Base-by-base conservation (phyloP, 1,284 basidiomycete species). In the Dichomitus squalens region DNA sequence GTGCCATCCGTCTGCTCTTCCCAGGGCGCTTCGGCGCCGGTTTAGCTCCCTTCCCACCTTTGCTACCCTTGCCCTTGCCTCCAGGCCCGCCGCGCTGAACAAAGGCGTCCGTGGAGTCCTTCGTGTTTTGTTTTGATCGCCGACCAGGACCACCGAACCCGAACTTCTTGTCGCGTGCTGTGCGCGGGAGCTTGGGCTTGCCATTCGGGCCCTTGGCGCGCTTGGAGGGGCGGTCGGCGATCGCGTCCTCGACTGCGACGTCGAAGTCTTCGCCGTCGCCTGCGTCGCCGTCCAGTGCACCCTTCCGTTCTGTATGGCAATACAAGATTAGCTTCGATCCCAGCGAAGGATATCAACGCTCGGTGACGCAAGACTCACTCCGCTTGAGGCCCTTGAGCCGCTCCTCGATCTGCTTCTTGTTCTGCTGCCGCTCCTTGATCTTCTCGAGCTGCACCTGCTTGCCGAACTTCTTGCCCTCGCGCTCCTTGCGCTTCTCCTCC, bases 401-500 rank as follows among this genome's bases (percentile, higher is more conserved):
- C 64, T 96, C 92, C 59, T 91, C 89, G 82, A 94, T 88, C 58
- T 92, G 88, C 76, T 94, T 95, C 83, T 95, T 76, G 57, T 74
- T 73, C 59, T 72, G 73, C 71, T 93, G 86, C 44, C 93, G 76
- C 77, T 93, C 89, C 70, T 89, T 87, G 66, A 88, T 77, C 75
- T 93, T 93, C 75, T 95, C 92, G 52, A 88, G 76, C 75, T 96
- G 93, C 21, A 98, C 95, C 75, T 98, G 94, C 75, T 98, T 98
- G 48, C 96, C 96, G 70, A 93, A 97, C 81, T 98, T 98, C 80
- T 98, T 98, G 60, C 95, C 90, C 70, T 98, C 93, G 51, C 96
- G 84, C 75, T 98, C 93, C 69, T 88, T 90, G 68, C 93, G 87
- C 69, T 95, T 96, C 55, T 94, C 91, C 71, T 98, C 96, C 58